phyloP scores from a whole-genome alignment of 768 basidiomycete species.

The Suillus cothurnatus region DNA sequence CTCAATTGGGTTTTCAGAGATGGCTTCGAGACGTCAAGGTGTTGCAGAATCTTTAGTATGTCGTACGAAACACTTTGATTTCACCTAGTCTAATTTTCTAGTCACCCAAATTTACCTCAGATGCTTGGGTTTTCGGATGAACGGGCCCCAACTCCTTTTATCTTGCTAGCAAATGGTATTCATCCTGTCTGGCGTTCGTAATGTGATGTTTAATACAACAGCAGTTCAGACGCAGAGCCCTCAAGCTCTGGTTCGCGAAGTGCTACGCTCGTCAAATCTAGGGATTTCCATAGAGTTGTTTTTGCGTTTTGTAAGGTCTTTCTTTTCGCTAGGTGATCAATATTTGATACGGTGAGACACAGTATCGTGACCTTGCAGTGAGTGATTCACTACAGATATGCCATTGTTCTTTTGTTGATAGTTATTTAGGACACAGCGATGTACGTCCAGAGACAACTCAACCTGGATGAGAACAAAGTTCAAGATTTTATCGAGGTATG shows the following conservation, averaged over 20 bases:
- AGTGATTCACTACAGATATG: slow-evolving; percentile 4
- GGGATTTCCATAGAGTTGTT: slow-evolving; percentile 39
- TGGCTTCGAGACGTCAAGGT: slow-evolving; percentile 54
- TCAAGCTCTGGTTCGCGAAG: slow-evolving; percentile 40
- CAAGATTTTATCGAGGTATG: slow-evolving; percentile 51
- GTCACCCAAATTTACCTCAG: slow-evolving; percentile 56
- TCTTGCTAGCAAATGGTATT: slow-evolving; percentile 51
- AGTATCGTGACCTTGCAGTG: slow-evolving; percentile 48
- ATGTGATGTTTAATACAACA: neutral
- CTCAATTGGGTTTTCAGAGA: slow-evolving; percentile 30
- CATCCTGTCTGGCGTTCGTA: neutral
- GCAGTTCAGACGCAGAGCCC: slow-evolving; percentile 47
- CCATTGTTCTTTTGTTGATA: neutral
- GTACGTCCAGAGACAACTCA: slow-evolving; percentile 46
- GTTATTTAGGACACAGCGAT: slow-evolving; percentile 41
- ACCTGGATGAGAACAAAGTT: slow-evolving; percentile 38
- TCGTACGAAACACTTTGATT: neutral
- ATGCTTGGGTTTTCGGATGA: slow-evolving; percentile 52
- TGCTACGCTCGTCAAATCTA: slow-evolving; percentile 38
- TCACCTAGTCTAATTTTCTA: slow-evolving; percentile 16
- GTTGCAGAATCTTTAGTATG: slow-evolving; percentile 53
- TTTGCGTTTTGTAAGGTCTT: slow-evolving; percentile 34
- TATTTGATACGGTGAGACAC: neutral
- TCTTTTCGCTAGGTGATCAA: neutral
- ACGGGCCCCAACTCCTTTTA: slow-evolving; percentile 48